Evolutionary conservation across 192 early-diverging fungal genomes (phyloP).

Genomic region (Coemansia sp.): DNA sequence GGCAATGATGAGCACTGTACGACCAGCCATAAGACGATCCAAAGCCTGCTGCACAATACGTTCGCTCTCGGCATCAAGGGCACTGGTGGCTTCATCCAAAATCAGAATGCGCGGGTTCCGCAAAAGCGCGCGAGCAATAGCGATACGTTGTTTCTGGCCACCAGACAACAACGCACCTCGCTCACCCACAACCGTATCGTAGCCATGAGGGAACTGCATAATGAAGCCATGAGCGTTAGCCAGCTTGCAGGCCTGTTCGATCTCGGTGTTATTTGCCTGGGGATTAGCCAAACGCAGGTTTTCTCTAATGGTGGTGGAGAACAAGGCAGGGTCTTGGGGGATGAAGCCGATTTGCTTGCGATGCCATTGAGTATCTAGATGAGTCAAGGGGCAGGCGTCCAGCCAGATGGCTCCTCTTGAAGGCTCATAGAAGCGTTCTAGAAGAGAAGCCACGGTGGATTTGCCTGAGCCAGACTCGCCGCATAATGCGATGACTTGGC

Average conservation of each 20-base stretch:
- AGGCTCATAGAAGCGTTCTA: conserved; percentile 80
- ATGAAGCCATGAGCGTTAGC: conserved; percentile 78
- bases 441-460: conserved; percentile 67
- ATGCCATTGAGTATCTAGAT: conserved; percentile 62
- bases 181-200: conserved; percentile 54
- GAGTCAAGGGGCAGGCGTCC: conserved; percentile 60
- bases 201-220: conserved; percentile 51
- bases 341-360: conserved; percentile 70
- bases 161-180: conserved; percentile 59
- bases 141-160: conserved; percentile 63
- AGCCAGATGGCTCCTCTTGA: conserved; percentile 60
- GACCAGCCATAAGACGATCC: conserved; percentile 65
- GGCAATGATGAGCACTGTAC: conserved; percentile 84
- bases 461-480: conserved; percentile 63
- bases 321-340: conserved; percentile 76
- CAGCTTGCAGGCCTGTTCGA: conserved; percentile 64
- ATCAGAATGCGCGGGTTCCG: conserved; percentile 68
- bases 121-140: conserved; percentile 61
- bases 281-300: conserved; percentile 69
- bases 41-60: conserved; percentile 71
- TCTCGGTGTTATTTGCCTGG: conserved; percentile 61
- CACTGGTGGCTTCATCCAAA: conserved; percentile 76
- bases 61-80: conserved; percentile 72
- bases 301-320: conserved; percentile 72
- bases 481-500: conserved; percentile 50